Conservation (phyloP, 108 stramenopile genomes). For the Skeletonema menzelii region DNA sequence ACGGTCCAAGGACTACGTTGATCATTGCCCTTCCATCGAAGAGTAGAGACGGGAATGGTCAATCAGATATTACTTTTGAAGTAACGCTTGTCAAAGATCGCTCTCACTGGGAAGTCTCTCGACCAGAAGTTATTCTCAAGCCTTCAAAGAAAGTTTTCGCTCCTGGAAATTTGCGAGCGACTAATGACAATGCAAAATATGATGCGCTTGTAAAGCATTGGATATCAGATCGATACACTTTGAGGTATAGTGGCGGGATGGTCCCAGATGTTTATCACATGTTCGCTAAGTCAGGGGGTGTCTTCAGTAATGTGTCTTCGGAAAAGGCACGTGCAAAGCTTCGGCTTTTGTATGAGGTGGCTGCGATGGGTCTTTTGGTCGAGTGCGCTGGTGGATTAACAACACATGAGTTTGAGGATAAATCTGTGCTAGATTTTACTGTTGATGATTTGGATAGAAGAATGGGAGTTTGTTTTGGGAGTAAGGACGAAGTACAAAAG, state of each 20-base stretch:
- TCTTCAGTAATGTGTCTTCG: constrained; percentile 90
- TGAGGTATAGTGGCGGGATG: constrained; percentile 85
- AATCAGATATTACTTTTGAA: constrained; percentile 56
- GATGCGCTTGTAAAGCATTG: constrained; percentile 83
- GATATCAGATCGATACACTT: constrained; percentile 90
- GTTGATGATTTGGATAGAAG: constrained; percentile 79
- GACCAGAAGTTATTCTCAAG: constrained; percentile 39
- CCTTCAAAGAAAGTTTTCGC: constrained; percentile 79
- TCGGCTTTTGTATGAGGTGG: constrained; percentile 93
- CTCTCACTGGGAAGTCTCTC: constrained; percentile 57
- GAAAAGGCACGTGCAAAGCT: constrained; percentile 88
- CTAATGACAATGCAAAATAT: constrained; percentile 87
- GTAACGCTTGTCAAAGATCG: constrained; percentile 60
- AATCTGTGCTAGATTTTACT: constrained; percentile 78
- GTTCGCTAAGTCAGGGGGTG: constrained; percentile 86
- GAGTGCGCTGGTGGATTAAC: constrained; percentile 88
- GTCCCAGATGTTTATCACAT: constrained; percentile 91
- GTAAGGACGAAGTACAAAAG: constrained; percentile 67
- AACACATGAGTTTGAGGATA: constrained; percentile 72
- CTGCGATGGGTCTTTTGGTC: constrained; percentile 87
- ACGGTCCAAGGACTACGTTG: constrained; percentile 91
- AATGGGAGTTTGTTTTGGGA: constrained; percentile 83
- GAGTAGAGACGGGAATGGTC: constrained; percentile 42
- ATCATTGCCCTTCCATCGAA: constrained; percentile 77
- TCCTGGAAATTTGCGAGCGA: constrained; percentile 92